Evolutionary conservation across 2,329 filamentous ascomycete species (phyloP), one percentile per base, ranked within the genome.

Genomic region (Dactylellina leptospora): DNA sequence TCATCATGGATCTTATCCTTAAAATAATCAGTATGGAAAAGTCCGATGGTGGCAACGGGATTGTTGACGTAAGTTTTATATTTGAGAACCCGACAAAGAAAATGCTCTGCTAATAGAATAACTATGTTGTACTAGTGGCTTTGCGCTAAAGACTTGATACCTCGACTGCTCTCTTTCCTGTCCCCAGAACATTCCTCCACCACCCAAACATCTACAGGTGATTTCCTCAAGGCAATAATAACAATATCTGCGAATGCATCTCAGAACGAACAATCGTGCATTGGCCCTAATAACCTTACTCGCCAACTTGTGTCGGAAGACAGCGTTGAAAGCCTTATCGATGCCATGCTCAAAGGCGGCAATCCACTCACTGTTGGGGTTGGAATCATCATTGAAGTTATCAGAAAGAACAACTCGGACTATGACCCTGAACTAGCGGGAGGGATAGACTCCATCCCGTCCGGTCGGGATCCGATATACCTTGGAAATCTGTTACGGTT

Each of bases 321-420:
- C 13, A 97, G 93, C 76, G 87, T 96, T 55, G 86, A 93, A 78
- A 87, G 87, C 70, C 85, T 99, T n/a, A 91, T 97, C 70, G 83
- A 85, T 11, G 91, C 93, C 77, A 99, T 99, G 95, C 86, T 97
- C 11, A 86, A 88, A 55, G 95, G 95, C 38, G 95, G 95, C 23
- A 97, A 99, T 77, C 90, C 95, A 4, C 82, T 99, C 68, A 97
- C 93, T 0, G 96, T 97, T 13, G 95, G 95, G 53, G 95, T 99
- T 9, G 95, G 95, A 18, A 97, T 97, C 77, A 87, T 99, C 30
- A 99, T 99, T 74, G 95, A 99, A 81, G 95, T 99, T 47, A 99
- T 99, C 79, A 87, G 95, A 72, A 99, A 99, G 82, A 99, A 99
- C 81, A 99, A 99, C 79, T 97, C 95, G 0, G 95, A 99, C 80